Conservation (phyloP, 345 rosid species). For the Corchorus capsularis region DNA sequence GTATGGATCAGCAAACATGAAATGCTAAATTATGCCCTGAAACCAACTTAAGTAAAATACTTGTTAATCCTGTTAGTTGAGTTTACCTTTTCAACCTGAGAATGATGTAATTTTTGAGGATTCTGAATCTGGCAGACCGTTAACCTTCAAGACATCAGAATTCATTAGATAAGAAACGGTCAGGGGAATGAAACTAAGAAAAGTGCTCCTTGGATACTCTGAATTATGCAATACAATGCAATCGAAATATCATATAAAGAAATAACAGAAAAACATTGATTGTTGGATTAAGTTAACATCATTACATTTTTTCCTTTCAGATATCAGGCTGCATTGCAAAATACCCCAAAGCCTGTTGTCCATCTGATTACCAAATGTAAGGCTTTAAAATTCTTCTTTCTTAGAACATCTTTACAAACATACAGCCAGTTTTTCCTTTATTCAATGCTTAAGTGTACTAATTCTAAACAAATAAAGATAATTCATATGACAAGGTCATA, state of each 20-base stretch:
- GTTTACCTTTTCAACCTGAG: slow-evolving; percentile 70
- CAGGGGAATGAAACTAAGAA: background rate
- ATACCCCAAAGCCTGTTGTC: slow-evolving; percentile 6
- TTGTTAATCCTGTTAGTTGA: background rate
- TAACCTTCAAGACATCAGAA: slow-evolving; percentile 44
- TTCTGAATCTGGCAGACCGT: slow-evolving; percentile 46
- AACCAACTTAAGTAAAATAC: background rate
- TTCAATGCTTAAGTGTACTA: background rate
- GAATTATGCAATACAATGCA: background rate
- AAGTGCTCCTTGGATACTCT: background rate
- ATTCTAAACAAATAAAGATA: background rate
- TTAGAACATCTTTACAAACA: background rate
- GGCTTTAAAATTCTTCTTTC: slow-evolving; percentile 15
- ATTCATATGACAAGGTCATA: background rate
- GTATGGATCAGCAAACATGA: background rate
- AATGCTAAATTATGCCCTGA: background rate
- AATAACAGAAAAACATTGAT: background rate
- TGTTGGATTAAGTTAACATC: background rate
- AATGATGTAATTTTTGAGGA: slow-evolving; percentile 44
- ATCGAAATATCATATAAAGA: background rate
- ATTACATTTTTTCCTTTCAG: background rate
- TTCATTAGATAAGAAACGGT: slow-evolving; percentile 11
- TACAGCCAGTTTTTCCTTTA: slow-evolving; percentile 11
- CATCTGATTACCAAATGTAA: background rate
- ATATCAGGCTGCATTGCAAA: slow-evolving; percentile 20